A percentile compares a stretch with the other conserved stretches of the same genome.
Conservation (phyloP, 129 eudicot species). For the Scalesia atractyloides region DNA sequence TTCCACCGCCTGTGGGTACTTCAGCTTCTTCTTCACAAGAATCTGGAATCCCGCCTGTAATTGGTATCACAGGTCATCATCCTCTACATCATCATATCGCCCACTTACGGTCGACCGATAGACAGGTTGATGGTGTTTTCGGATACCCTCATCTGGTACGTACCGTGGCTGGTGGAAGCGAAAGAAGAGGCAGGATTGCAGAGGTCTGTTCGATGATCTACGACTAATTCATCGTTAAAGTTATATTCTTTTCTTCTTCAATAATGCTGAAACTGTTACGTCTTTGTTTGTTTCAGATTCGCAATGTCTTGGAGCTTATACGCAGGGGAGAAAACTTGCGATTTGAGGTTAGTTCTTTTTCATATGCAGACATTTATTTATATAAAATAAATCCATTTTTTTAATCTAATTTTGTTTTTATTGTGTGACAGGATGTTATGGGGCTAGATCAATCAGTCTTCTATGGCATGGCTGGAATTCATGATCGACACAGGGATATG, state of each 20-base stretch:
- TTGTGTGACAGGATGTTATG: constrained; percentile 76
- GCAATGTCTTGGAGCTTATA: constrained; percentile 77
- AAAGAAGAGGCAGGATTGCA: constrained; percentile 81
- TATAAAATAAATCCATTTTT: neutral
- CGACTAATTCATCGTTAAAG: neutral
- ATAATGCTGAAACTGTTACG: neutral
- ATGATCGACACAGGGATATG: constrained; percentile 94
- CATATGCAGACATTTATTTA: neutral
- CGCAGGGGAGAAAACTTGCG: constrained; percentile 94
- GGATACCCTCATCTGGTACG: constrained; percentile 60
- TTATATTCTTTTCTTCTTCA: neutral
- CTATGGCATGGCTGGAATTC: constrained; percentile 73
- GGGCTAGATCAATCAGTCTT: constrained; percentile 74
- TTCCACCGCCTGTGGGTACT: constrained; percentile 40
- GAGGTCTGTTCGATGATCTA: constrained; percentile 54
- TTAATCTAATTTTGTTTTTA: neutral
- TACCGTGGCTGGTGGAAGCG: constrained; percentile 66
- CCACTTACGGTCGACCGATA: constrained; percentile 51
- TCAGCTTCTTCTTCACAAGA: constrained; percentile 40
- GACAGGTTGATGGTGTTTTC: constrained; percentile 58
- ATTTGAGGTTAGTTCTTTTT: constrained; percentile 62
- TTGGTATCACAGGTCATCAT: constrained; percentile 44
- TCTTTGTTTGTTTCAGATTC: constrained; percentile 52
- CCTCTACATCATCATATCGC: constrained; percentile 20
- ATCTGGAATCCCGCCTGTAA: constrained; percentile 41